Evolutionary conservation across 352 stramenopile species (phyloP), one percentile per base, ranked within the genome.

Genomic region (Pythium utonaiense): DNA sequence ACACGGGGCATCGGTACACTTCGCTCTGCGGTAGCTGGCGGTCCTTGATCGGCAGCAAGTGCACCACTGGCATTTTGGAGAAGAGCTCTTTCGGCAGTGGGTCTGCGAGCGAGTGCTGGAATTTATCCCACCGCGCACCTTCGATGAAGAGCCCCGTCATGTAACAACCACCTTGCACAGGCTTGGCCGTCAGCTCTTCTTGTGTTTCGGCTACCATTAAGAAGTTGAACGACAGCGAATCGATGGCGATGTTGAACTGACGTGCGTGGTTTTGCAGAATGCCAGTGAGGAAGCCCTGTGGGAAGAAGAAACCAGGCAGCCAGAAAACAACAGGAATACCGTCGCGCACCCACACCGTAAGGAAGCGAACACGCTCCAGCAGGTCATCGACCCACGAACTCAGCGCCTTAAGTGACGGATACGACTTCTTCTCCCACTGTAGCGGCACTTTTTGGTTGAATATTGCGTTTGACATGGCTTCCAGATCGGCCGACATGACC

Each of bases 1-100:
- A 98, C 28, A 98, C 86, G 0, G 95, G 95, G 42, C 91, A 98
- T 21, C 90, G 88, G 52, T 98, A 98, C 47, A 98, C 84, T 36
- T 87, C 86, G 47, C 80, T 78, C 22, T 83, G 78, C 1, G 88
- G 82, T 0, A 77, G 74, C 59, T 86, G 72, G 25, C 93, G 82
- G 57, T 98, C 74, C 48, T 91, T 74, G 31, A 80, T 77, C 8
- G 89, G 89, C 42, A 93, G 83, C 40, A 97, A 73, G 68, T 95
- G 91, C 31, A 97, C 75, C 27, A 95, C 86, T 1, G 94, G 92
- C 76, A 98, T 91, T 34, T 88, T 83, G 25, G 89, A 94, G 64
- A 97, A 98, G 7, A 98, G 74, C 57, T 98, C 88, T 47, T 97
- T 97, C 1, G 92, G 93, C 27, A 92, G 62, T 7, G 88, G 90